Evolutionary conservation across 768 basidiomycete species (phyloP).

Genomic region (Naematelia encephala): DNA sequence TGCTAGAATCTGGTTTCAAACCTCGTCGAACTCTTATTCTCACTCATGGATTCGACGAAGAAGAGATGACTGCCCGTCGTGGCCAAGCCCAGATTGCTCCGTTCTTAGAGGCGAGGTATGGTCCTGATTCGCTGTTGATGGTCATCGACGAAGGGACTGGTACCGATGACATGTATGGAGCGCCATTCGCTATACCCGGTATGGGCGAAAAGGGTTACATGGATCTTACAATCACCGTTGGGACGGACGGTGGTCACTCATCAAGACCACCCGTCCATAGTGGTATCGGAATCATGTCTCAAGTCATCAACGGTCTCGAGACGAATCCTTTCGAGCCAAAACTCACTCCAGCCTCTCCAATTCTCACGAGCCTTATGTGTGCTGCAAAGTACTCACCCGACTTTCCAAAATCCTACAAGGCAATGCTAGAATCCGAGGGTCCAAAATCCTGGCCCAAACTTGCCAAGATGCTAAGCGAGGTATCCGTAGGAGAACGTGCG

Average conservation of each 20-base stretch:
- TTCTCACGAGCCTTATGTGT: conserved; percentile 37
- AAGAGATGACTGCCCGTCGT: conserved; percentile 43
- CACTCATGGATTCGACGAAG: conserved; percentile 44
- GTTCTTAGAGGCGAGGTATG: conserved; percentile 41
- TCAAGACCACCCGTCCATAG: conserved; percentile 55
- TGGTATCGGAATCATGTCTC: not conserved
- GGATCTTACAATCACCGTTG: conserved; percentile 39
- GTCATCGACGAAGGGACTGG: conserved; percentile 43
- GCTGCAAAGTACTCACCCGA: conserved; percentile 32
- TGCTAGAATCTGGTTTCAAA: conserved; percentile 36
- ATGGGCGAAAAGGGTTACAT: conserved; percentile 49
- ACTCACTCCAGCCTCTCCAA: conserved; percentile 41
- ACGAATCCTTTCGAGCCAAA: conserved; percentile 4
- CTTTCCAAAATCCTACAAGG: conserved; percentile 35
- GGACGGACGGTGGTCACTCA: conserved; percentile 40
- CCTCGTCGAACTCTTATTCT: conserved; percentile 45
- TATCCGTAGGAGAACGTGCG: conserved; percentile 14
- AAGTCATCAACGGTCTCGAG: not conserved
- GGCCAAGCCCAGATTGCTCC: conserved; percentile 45
- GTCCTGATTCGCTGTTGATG: conserved; percentile 39
- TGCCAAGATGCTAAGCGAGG: conserved; percentile 20
- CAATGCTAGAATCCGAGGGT: conserved; percentile 20
- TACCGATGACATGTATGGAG: conserved; percentile 32
- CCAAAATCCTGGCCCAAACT: conserved; percentile 30
- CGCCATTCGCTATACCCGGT: conserved; percentile 37